Evolutionary conservation across 192 early-diverging fungal species (phyloP), one percentile per base, ranked within the genome.

Genomic region (Coemansia furcata): DNA sequence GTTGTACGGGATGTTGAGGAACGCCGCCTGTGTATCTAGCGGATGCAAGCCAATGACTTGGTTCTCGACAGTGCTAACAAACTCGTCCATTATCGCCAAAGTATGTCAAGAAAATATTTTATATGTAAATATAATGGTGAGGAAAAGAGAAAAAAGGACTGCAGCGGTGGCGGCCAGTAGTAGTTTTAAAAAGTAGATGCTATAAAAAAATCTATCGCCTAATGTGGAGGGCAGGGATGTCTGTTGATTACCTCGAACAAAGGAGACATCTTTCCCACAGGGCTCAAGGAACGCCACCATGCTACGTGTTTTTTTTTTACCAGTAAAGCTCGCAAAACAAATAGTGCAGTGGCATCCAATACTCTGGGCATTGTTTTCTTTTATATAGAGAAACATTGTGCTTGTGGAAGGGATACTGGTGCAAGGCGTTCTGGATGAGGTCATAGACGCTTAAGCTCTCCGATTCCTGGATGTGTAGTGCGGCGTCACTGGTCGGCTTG

Each of bases 1-100:
- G 64, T 76, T 69, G 62, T 68, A 75, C 2, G 78, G 78, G 6
- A 81, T 65, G 52, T 81, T 81, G 38, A 81, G 69, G 47, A 81
- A 81, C 50, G 78, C 73, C 0, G 73, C 69, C 61, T 81, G 78
- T 9, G 78, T 81, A n/a, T 81, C 78, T 38, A 81, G 58, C 17
- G 78, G 70, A 38, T 81, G 78, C 73, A 81, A 67, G 19, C 29
- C 59, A 38, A 81, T 63, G 44, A 66, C 63, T 21, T 72, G 66
- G 60, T 60, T 66, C 52, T 76, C 57, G 11, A 76, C 78, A 7
- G 66, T 81, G 15, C 60, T 54, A 43, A 75, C 30, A 81, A 81
- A 81, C 43, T 67, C 63, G 7, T 81, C 73, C 78, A 81, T 81
- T 36, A 7, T 52, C 15, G 7, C 6, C 12, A 32, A 49, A 42